Conservation (phyloP, 768 basidiomycete species). For the Leccinellum albellum region DNA sequence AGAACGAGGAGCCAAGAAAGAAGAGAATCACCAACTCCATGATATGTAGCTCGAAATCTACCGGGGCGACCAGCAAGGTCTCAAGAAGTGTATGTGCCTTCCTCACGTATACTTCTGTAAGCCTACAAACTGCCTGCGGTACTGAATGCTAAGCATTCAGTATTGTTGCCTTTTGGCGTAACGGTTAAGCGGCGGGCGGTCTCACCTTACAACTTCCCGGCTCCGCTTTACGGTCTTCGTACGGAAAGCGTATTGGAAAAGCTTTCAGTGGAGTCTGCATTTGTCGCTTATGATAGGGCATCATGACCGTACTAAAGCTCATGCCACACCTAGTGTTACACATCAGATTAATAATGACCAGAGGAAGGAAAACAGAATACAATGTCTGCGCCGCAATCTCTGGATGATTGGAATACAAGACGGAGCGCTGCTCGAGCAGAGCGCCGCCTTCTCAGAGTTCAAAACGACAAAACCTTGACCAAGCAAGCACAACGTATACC, state of each 20-base stretch:
- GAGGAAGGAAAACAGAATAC: slow-evolving; percentile 1
- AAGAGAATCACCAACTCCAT: slow-evolving; percentile 11
- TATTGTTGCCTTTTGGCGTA: no score
- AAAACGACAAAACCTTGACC: slow-evolving; percentile 24
- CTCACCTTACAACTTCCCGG: no score
- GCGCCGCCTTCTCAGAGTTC: slow-evolving; percentile 28
- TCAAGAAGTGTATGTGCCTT: slow-evolving; percentile 19
- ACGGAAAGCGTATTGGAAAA: slow-evolving; percentile 28
- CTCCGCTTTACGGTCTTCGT: slow-evolving; percentile 17
- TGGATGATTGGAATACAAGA: slow-evolving; percentile 28
- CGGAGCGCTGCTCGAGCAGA: slow-evolving; percentile 27
- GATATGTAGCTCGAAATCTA: slow-evolving; percentile 22
- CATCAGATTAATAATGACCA: background rate
- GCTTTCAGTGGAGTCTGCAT: slow-evolving; percentile 30
- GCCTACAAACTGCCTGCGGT: no score
- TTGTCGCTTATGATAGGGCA: slow-evolving; percentile 29
- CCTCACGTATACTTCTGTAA: slow-evolving; percentile 19
- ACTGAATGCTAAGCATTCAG: no score
- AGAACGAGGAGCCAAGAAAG: background rate
- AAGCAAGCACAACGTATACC: slow-evolving; percentile 19
- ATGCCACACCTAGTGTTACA: slow-evolving; percentile 21
- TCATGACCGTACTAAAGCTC: slow-evolving; percentile 25
- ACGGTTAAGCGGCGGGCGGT: no score
- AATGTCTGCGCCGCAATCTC: slow-evolving; percentile 11
- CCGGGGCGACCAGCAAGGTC: slow-evolving; percentile 20